Base-by-base conservation (phyloP, 75 land plant species). In the Cryptomeria japonica region DNA sequence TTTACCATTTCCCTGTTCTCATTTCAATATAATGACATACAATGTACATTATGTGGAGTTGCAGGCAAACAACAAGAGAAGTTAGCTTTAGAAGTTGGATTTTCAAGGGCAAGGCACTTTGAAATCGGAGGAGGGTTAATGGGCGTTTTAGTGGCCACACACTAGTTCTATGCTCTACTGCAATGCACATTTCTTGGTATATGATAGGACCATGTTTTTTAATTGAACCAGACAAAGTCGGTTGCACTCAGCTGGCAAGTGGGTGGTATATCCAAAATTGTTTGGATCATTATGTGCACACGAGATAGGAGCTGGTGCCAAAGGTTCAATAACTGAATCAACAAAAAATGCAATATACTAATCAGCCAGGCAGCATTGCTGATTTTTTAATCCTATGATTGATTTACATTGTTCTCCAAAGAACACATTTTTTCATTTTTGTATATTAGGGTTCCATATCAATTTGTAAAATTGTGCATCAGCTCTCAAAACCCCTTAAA, bases 51-150 rank as follows among this genome's bases (percentile, higher is more conserved):
- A n/a, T 32, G 32, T 12, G 46, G 84, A 25, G 13, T 44, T 90
- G 31, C 92, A 97, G 99, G 99, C 34, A 76, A 87, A 49, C 94
- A 98, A 72, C 91, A 90, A 86, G 97, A 96, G 92, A 86, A 88
- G 86, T 91, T 98, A 32, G 99, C 99, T 16, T 61, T 86, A 87
- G 91, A 94, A 86, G 91, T 87, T 7, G 99, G 99, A 32, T 98
- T 98, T 92, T 89, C 94, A 16, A 88, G 56, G 55, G 95, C 93
- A 13, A 94, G 73, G 77, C 95, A 94, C 86, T 96, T 91, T 87
- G 97, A 95, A 87, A 89, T 96, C 76, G 95, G 90, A 75, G 96
- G 95, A 77, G 98, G 97, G 25, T 87, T 96, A 18, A 98, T 98
- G 99, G 98, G 99, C 18, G 90, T 92, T 47, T 89, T 98, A 13